phyloP scores from a whole-genome alignment of 164 flowering plant species.

The Vitis cinerea region DNA sequence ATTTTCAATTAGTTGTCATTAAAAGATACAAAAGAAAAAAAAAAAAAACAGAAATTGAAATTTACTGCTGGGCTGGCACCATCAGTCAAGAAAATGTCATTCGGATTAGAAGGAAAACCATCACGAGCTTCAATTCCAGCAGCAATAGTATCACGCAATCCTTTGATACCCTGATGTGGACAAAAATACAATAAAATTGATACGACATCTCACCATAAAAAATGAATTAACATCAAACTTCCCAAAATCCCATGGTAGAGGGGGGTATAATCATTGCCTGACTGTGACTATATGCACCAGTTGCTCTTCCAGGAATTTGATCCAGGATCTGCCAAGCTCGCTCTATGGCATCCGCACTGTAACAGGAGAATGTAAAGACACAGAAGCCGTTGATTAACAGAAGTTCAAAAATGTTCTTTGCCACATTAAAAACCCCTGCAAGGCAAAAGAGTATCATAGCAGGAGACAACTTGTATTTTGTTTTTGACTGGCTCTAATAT shows the following conservation, averaged over 20 bases:
- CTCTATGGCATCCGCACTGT: conserved; percentile 83
- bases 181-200: too few relatives aligned
- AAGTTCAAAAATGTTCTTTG: neutral
- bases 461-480: too few relatives aligned
- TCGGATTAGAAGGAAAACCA: conserved; percentile 85
- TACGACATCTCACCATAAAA: neutral
- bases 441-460: neutral
- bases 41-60: neutral
- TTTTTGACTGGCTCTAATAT: too few relatives aligned
- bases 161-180: conserved; percentile 75
- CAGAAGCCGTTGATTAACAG: neutral
- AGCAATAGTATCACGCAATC: conserved; percentile 89
- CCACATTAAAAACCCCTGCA: neutral
- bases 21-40: neutral
- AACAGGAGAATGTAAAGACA: conserved; percentile 8
- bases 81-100: conserved; percentile 96
- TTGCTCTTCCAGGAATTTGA: conserved; percentile 95
- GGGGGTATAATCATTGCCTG: conserved; percentile 49
- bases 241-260: neutral
- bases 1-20: neutral
- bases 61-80: conserved; percentile 99
- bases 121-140: conserved; percentile 97
- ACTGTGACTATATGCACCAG: conserved; percentile 99
- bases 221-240: neutral
- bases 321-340: conserved; percentile 90